phyloP scores from a whole-genome alignment of 768 basidiomycete species.

The Psilocybe tampanensis region DNA sequence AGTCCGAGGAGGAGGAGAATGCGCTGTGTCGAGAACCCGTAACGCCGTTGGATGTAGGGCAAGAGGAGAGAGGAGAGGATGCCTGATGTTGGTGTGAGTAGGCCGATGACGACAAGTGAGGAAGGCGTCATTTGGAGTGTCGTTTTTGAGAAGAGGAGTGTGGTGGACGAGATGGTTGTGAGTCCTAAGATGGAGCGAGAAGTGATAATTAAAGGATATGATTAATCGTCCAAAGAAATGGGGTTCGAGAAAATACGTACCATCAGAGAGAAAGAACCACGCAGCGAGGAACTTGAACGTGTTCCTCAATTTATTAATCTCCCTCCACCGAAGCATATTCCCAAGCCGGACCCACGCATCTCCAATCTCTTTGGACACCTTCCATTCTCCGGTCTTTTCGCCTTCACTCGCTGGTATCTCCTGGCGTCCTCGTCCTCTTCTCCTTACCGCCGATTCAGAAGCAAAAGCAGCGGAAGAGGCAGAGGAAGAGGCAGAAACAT shows the following conservation, averaged over 20 bases:
- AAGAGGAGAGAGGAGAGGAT: slow-evolving; percentile 83
- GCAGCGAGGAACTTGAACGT: slow-evolving; percentile 91
- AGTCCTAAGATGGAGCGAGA: slow-evolving; percentile 53
- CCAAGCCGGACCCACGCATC: slow-evolving; percentile 79
- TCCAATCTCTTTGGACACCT: slow-evolving; percentile 50
- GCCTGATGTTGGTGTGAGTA: slow-evolving; percentile 74
- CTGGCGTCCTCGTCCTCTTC: too few species aligned
- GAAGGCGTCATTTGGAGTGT: slow-evolving; percentile 81
- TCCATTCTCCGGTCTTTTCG: slow-evolving; percentile 36
- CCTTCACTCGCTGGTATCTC: not conserved
- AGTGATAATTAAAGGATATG: not conserved
- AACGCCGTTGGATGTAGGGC: slow-evolving; percentile 69
- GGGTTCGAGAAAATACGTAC: slow-evolving; percentile 51
- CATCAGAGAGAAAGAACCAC: slow-evolving; percentile 94
- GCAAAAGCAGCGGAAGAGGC: too few species aligned
- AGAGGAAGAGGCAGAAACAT: not conserved
- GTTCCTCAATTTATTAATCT: slow-evolving; percentile 74
- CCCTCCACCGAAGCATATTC: slow-evolving; percentile 70
- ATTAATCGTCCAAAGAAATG: not conserved
- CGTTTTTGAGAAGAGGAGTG: slow-evolving; percentile 92
- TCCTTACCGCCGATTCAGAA: too few species aligned
- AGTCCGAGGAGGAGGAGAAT: slow-evolving; percentile 70
- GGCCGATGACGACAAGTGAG: slow-evolving; percentile 77
- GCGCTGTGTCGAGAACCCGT: slow-evolving; percentile 65
- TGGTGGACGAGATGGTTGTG: slow-evolving; percentile 90